A percentile compares a stretch with the other conserved stretches of the same genome.
These are phyloP conservation scores for Entomortierella lignicola DNA, from an alignment of 192 early-diverging fungal genomes.

Conservation along the genomic window DNA sequence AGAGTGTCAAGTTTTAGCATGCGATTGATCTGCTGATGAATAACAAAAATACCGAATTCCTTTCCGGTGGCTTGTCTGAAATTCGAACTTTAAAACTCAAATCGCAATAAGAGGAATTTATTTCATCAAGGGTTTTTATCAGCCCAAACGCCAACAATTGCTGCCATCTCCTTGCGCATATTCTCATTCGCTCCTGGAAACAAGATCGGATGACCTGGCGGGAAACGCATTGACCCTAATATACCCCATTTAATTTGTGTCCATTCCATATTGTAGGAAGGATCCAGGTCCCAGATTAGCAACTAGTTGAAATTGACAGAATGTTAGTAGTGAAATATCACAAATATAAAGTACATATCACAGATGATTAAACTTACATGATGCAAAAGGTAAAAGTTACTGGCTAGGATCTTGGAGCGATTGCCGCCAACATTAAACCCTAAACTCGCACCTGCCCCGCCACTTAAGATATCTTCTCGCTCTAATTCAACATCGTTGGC, in stretches of 20 bases:
- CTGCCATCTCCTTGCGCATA: constrained; percentile 22
- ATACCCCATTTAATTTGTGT: constrained; percentile 48
- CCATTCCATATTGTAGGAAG: constrained; percentile 44
- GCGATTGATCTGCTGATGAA: no score
- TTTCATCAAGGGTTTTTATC: constrained; percentile 2
- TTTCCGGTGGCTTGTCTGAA: no score
- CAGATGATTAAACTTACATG: constrained; percentile 29
- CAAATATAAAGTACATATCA: neutral
- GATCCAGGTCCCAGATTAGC: constrained; percentile 41
- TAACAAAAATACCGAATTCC: no score
- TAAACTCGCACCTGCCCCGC: constrained; percentile 3
- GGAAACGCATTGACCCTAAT: constrained; percentile 45
- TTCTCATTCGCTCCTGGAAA: constrained; percentile 41
- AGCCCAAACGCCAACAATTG: constrained; percentile 21
- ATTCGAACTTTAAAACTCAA: no score
- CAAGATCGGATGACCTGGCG: constrained; percentile 46
- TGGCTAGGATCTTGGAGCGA: constrained; percentile 37
- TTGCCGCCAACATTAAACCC: constrained; percentile 7
- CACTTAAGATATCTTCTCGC: neutral
- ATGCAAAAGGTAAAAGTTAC: constrained; percentile 40
- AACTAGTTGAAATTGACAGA: constrained; percentile 5
- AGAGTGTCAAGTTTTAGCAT: no score
- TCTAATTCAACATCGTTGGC: neutral
- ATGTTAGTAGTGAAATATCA: no score
- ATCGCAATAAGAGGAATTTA: no score